Evolutionary conservation across 257 asterid species (phyloP).

Genomic region (Asclepias syriaca): DNA sequence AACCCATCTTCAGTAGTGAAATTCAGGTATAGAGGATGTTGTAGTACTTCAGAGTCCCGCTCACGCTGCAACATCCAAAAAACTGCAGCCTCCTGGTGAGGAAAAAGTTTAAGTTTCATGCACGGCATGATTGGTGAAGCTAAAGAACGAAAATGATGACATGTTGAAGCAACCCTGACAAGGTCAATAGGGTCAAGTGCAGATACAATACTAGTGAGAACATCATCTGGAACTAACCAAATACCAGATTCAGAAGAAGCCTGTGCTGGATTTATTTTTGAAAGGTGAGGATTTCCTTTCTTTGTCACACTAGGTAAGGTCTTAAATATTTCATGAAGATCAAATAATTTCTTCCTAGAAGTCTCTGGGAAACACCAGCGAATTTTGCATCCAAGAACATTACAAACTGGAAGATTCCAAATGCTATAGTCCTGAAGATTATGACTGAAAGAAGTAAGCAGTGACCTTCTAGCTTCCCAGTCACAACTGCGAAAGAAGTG

Average conservation of each 20-base stretch:
- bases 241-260: conserved; percentile 49
- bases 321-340: conserved; percentile 85
- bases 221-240: conserved; percentile 69
- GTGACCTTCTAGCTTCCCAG: conserved; percentile 70
- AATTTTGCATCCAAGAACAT: conserved; percentile 60
- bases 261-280: conserved; percentile 51
- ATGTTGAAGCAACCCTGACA: conserved; percentile 61
- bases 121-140: conserved; percentile 91
- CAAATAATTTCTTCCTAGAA: conserved; percentile 69
- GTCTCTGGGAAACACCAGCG: conserved; percentile 55
- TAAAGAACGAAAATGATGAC: conserved; percentile 67
- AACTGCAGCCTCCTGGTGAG: conserved; percentile 95
- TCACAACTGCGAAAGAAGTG: conserved; percentile 61
- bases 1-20: conserved; percentile 70
- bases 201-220: conserved; percentile 54
- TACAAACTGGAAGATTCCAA: conserved; percentile 78
- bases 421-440: conserved; percentile 34
- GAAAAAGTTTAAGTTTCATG: conserved; percentile 84
- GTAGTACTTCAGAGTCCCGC: conserved; percentile 45
- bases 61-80: conserved; percentile 96
- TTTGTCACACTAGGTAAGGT: conserved; percentile 61
- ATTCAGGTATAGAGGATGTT: conserved; percentile 68
- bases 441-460: conserved; percentile 36
- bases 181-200: conserved; percentile 64
- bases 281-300: conserved; percentile 37